phyloP scores from a whole-genome alignment of 495 filamentous ascomycete species.

The Penicillium odoratum region DNA sequence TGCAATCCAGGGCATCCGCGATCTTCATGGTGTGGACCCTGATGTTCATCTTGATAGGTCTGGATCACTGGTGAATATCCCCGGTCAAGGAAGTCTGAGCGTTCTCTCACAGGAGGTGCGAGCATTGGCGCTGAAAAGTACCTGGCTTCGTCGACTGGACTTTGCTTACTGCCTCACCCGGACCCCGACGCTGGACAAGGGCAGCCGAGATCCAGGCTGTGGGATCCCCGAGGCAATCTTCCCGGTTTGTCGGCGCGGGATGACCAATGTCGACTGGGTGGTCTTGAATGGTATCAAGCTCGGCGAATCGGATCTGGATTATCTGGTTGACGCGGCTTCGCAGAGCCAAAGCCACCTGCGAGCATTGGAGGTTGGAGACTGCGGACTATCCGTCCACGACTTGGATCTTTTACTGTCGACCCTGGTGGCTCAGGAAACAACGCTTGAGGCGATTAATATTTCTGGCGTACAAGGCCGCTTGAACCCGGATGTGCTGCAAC shows the following conservation, averaged over 20 bases:
- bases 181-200: constrained; percentile 51
- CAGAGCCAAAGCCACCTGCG: constrained; percentile 66
- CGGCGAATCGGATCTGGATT: constrained; percentile 78
- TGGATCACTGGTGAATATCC: constrained; percentile 56
- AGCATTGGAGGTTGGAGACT: constrained; percentile 79
- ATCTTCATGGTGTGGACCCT: constrained; percentile 62
- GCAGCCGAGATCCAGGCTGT: constrained; percentile 64
- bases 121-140: constrained; percentile 68
- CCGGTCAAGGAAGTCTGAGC: constrained; percentile 58
- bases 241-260: constrained; percentile 68
- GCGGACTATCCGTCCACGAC: constrained; percentile 62
- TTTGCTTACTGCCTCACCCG: constrained; percentile 59
- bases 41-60: constrained; percentile 59
- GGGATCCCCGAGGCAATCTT: constrained; percentile 79
- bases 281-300: constrained; percentile 78
- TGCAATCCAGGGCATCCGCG: constrained; percentile 58
- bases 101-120: constrained; percentile 73
- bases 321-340: constrained; percentile 65
- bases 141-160: constrained; percentile 61
- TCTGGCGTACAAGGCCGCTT: constrained; percentile 74
- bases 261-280: constrained; percentile 80
- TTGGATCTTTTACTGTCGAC: constrained; percentile 47
- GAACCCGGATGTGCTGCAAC: constrained; percentile 60
- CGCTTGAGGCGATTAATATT: constrained; percentile 74
- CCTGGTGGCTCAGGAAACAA: constrained; percentile 59